Percentiles rank a stretch among this genome's conserved stretches.
phyloP scores from a whole-genome alignment of 2,329 filamentous ascomycete genomes.

The Allantophomopsis lycopodina region DNA sequence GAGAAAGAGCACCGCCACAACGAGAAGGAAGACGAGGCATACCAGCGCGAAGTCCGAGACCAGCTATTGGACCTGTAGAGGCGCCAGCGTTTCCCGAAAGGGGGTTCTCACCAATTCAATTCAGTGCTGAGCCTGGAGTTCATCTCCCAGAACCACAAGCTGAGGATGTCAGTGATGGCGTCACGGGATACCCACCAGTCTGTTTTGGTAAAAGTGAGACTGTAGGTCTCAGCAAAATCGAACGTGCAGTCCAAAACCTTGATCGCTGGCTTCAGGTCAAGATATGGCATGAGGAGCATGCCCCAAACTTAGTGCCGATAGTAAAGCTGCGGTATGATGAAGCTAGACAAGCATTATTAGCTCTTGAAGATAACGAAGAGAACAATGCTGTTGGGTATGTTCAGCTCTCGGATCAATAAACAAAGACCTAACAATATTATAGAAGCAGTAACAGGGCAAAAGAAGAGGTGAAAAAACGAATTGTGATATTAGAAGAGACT shows the following conservation, averaged over 20 bases:
- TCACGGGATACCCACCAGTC: constrained; percentile 3
- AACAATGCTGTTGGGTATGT: constrained; percentile 17
- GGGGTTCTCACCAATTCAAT: no score
- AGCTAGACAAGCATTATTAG: constrained; percentile 3
- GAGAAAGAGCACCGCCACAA: no score
- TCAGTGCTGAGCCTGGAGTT: neutral
- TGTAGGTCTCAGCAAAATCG: constrained; percentile 6
- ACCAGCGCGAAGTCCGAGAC: no score
- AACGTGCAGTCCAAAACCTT: constrained; percentile 3
- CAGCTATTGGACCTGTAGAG: no score
- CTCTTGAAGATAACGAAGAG: constrained; percentile 19
- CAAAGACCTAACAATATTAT: constrained; percentile 4
- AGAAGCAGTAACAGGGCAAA: constrained; percentile 2
- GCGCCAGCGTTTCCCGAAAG: no score
- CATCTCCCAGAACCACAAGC: neutral
- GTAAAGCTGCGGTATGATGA: constrained; percentile 3
- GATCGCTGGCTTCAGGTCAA: constrained; percentile 7
- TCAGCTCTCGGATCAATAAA: neutral
- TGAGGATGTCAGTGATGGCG: neutral
- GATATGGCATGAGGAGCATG: constrained; percentile 3
- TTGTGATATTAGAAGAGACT: constrained; percentile 17
- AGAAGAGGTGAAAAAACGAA: constrained; percentile 15
- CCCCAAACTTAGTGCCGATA: constrained; percentile 4
- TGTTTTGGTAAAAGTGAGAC: constrained; percentile 5
- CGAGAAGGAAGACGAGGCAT: no score